Base-by-base conservation (phyloP, 768 basidiomycete genomes). In the Psilocybe azurescens region DNA sequence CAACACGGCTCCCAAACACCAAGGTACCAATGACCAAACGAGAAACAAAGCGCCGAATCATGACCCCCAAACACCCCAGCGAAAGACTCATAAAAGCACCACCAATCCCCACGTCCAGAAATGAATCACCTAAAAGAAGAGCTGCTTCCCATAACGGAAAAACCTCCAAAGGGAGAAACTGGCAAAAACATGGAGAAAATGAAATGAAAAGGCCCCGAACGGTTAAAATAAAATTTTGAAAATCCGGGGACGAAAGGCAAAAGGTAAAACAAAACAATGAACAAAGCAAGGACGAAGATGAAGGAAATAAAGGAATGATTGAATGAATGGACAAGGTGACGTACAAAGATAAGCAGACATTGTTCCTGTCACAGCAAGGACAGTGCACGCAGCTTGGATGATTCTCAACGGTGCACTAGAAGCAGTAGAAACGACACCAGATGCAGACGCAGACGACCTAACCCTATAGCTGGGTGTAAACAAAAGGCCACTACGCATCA, bases 271-370 rank as follows among this genome's bases (percentile, higher is more conserved):
- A n/a, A n/a, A n/a, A n/a, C n/a, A n/a, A n/a, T 13, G 13, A 11
- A 44, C 13, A 14, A 44, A 44, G 7, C 7, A 56, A 56, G 18
- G 52, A 48, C 33, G 53, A 58, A 51, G 56, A 30, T 36, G 52
- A 53, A 52, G 49, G 38, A 49, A 20, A 28, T 32, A 47, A 39
- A 28, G 10, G 28, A 28, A 32, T 41, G 44, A 49, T 5, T 44
- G 20, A 56, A 47, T n/a, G 53, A 58, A 58, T 56, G 52, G 63
- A 38, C 55, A 46, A 46, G 28, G 9, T n/a, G 41, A 72, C 73
- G 62, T 63, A 74, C 73, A 59, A 47, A 74, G 61, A 55, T 72
- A 72, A 30, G 72, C 69, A 32, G 66, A 59, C 69, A 73, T 71
- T 30, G 72, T 66, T 33, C 67, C 70, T 56, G 62, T 65, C 36